Evolutionary conservation across 257 asterid species (phyloP).

Genomic region (Penstemon eatonii): DNA sequence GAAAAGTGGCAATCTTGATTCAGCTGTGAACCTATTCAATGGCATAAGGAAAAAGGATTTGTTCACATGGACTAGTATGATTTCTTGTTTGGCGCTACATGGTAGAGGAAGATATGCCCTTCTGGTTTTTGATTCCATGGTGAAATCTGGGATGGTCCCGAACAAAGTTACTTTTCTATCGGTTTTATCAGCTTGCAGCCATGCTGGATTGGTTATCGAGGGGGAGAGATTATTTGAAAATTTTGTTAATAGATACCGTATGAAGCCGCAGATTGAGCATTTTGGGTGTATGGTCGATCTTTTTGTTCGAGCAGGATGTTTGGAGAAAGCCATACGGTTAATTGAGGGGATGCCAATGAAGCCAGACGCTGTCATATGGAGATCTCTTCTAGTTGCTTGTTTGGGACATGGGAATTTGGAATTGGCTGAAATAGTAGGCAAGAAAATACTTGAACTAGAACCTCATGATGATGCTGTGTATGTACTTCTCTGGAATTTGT

Average conservation of each 20-base stretch:
- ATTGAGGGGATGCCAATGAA: conserved; percentile 62
- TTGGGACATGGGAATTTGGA: conserved; percentile 45
- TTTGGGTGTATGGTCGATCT: conserved; percentile 82
- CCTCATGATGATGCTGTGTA: conserved; percentile 69
- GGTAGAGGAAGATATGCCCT: conserved; percentile 65
- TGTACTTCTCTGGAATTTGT: conserved; percentile 58
- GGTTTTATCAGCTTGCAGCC: conserved; percentile 72
- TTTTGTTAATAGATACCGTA: conserved; percentile 26
- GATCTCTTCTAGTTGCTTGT: conserved; percentile 63
- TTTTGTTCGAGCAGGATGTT: conserved; percentile 62
- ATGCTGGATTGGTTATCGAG: conserved; percentile 65
- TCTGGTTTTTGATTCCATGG: conserved; percentile 55
- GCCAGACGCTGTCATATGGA: conserved; percentile 81
- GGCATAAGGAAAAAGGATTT: conserved; percentile 54
- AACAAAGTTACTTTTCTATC: conserved; percentile 71
- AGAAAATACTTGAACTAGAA: conserved; percentile 56
- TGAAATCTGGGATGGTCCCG: conserved; percentile 52
- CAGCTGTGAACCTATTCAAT: conserved; percentile 48
- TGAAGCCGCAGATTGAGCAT: conserved; percentile 58
- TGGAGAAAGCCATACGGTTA: conserved; percentile 52
- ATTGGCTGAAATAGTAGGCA: conserved; percentile 64
- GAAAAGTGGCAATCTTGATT: conserved; percentile 65
- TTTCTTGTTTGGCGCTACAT: conserved; percentile 70
- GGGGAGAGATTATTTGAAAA: conserved; percentile 59
- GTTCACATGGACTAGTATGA: conserved; percentile 74